Conservation (phyloP, 768 basidiomycete genomes). For the Suillus luteus region DNA sequence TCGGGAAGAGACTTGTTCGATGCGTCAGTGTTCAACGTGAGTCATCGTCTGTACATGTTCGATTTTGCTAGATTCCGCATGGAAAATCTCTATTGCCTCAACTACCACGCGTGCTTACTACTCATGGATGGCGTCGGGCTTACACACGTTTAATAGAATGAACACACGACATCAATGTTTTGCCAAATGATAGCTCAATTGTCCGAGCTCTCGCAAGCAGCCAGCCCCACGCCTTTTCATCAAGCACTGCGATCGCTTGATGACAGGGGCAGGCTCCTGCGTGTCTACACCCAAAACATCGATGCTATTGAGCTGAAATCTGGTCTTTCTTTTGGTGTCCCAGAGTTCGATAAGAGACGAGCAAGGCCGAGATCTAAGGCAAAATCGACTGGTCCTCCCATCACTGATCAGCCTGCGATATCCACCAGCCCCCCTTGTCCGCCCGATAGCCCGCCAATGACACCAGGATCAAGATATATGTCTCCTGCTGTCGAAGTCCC, state of each 20-base stretch:
- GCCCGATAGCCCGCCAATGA: conserved; percentile 19
- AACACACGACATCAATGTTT: conserved; percentile 73
- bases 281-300: conserved; percentile 94
- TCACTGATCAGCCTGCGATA: conserved; percentile 16
- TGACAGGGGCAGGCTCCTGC: conserved; percentile 70
- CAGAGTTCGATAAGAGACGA: conserved; percentile 62
- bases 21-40: conserved; percentile 85
- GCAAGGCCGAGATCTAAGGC: conserved; percentile 51
- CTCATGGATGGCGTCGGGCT: conserved; percentile 14
- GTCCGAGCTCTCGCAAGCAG: conserved; percentile 68
- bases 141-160: conserved; percentile 52
- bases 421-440: conserved; percentile 20
- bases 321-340: conserved; percentile 87
- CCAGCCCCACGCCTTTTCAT: conserved; percentile 83
- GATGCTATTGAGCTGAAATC: conserved; percentile 85
- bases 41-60: conserved; percentile 23
- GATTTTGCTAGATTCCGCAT: conserved; percentile 7
- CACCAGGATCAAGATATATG: conserved; percentile 42
- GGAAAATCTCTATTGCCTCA: conserved; percentile 1
- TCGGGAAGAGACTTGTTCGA: conserved; percentile 90
- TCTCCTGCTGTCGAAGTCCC: conserved; percentile 63
- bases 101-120: conserved; percentile 6
- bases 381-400: conserved; percentile 31
- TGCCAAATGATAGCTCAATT: conserved; percentile 90
- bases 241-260: conserved; percentile 72